Evolutionary conservation across 2,329 filamentous ascomycete genomes (phyloP).

Genomic region (Pseudocercospora cruenta): DNA sequence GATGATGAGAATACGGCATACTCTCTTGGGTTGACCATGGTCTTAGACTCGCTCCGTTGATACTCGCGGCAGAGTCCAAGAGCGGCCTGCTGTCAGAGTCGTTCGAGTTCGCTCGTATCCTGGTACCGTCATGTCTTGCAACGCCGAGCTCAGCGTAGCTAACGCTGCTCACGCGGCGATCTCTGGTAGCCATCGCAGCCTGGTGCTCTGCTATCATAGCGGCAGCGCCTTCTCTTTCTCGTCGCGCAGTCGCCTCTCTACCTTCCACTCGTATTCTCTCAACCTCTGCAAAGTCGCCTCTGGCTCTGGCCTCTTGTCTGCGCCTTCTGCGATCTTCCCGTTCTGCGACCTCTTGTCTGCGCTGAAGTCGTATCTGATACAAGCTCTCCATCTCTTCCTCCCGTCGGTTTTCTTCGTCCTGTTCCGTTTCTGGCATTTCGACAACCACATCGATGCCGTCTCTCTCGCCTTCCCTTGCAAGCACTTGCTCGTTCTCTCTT

Average conservation of each 20-base stretch:
- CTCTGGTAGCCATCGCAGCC: slow-evolving; percentile 56
- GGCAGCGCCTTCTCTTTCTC: slow-evolving; percentile 41
- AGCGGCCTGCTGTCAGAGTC: slow-evolving; percentile 74
- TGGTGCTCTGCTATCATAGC: slow-evolving; percentile 63
- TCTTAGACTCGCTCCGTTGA: slow-evolving; percentile 44
- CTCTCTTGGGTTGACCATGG: slow-evolving; percentile 35
- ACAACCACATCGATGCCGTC: slow-evolving; percentile 89
- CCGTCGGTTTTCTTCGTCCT: slow-evolving; percentile 76
- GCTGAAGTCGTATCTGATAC: slow-evolving; percentile 82
- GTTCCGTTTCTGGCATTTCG: slow-evolving; percentile 77
- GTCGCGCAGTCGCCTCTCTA: slow-evolving; percentile 55
- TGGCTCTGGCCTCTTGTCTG: slow-evolving; percentile 70
- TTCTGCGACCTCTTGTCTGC: slow-evolving; percentile 74
- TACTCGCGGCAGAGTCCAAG: slow-evolving; percentile 71
- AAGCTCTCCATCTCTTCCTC: slow-evolving; percentile 92
- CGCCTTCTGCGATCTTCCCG: slow-evolving; percentile 74
- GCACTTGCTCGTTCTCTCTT: slow-evolving; percentile 75
- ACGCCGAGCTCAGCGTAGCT: slow-evolving; percentile 77
- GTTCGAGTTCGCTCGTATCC: slow-evolving; percentile 71
- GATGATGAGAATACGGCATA: slow-evolving; percentile 39
- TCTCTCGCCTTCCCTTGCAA: slow-evolving; percentile 87
- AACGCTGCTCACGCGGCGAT: slow-evolving; percentile 72
- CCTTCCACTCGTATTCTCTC: slow-evolving; percentile 63
- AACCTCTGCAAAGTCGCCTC: slow-evolving; percentile 72
- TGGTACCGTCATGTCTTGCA: slow-evolving; percentile 75